Conservation (phyloP, 2,329 filamentous ascomycete species). For the Arthrobotrys entomopaga region DNA sequence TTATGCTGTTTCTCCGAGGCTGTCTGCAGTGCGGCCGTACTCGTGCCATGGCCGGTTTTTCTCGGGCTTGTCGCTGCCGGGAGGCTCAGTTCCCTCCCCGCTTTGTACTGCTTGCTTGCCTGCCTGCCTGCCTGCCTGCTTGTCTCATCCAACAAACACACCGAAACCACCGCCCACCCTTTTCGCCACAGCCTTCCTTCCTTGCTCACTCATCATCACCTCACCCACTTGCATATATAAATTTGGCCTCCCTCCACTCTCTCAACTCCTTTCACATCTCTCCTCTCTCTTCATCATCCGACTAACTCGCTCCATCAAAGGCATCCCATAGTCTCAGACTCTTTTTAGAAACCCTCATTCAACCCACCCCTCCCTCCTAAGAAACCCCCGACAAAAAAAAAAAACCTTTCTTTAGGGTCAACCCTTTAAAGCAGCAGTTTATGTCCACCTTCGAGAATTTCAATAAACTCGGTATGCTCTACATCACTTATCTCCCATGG, state of each 20-base stretch:
- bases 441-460: constrained; percentile 97
- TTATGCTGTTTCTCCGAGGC: too few relatives aligned
- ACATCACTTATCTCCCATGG: constrained; percentile 7
- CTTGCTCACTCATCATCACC: too few relatives aligned
- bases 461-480: constrained; percentile 85
- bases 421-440: constrained; percentile 69
- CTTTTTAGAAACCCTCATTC: constrained; percentile 13
- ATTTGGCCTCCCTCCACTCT: constrained; percentile 1
- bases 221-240: constrained; percentile 6
- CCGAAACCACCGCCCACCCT: background rate
- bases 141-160: background rate
- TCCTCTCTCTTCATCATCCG: background rate
- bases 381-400: constrained; percentile 17
- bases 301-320: constrained; percentile 14
- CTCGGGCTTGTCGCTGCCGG: constrained; percentile 1
- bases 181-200: constrained; percentile 15
- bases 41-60: background rate
- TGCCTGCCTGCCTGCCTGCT: background rate
- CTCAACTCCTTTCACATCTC: too few relatives aligned
- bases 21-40: too few relatives aligned
- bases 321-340: constrained; percentile 11
- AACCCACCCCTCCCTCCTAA: background rate
- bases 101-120: constrained; percentile 8
- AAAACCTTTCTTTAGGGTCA: constrained; percentile 36
- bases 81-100: constrained; percentile 6